These are phyloP conservation scores for Populus hybrid DNA, from an alignment of 441 rosid species.

Conservation along the genomic window DNA sequence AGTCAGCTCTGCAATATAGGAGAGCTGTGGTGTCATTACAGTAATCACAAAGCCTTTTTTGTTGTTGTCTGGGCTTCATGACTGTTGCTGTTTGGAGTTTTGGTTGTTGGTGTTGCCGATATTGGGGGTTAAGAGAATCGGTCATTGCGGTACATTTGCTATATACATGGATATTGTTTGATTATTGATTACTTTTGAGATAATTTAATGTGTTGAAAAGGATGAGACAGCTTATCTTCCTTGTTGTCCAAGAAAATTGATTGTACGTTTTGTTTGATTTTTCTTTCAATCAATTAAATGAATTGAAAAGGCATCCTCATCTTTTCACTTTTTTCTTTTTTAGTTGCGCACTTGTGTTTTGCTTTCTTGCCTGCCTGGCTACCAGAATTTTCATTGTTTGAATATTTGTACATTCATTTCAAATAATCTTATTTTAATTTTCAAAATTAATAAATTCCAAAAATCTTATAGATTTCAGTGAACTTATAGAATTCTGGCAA, in stretches of 20 bases:
- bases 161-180: not conserved
- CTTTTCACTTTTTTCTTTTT: no score
- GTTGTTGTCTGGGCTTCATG: slow-evolving; percentile 5
- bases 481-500: no score
- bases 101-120: not conserved
- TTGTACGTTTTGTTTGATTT: not conserved
- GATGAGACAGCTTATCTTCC: not conserved
- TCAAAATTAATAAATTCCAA: no score
- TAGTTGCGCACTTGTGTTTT: no score
- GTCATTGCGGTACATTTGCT: not conserved
- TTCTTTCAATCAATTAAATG: not conserved
- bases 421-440: no score
- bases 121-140: not conserved
- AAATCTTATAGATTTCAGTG: no score
- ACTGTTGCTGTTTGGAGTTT: not conserved
- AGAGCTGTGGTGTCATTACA: slow-evolving; percentile 60
- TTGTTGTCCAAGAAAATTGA: slow-evolving; percentile 5
- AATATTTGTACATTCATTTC: no score
- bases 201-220: no score
- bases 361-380: no score
- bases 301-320: no score
- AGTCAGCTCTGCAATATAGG: slow-evolving; percentile 80
- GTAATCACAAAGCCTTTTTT: slow-evolving; percentile 65
- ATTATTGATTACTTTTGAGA: no score
- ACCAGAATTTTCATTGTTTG: no score